Percentiles rank a stretch among this genome's conserved stretches.
Conservation (phyloP, 1,284 basidiomycete genomes). For the Ustilago esculenta region DNA sequence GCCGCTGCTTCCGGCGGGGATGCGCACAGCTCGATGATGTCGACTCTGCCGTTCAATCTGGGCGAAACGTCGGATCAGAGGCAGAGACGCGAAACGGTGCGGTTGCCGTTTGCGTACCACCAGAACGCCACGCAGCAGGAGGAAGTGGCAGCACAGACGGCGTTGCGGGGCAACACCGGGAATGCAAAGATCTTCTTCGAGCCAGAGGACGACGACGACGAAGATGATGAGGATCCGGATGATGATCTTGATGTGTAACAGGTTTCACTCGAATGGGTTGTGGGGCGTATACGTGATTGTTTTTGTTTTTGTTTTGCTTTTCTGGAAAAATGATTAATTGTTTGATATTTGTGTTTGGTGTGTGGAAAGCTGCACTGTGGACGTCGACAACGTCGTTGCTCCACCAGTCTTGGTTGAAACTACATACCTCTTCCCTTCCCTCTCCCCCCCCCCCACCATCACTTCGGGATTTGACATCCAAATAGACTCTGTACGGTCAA, state of each 20-base stretch:
- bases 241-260: conserved; percentile 59
- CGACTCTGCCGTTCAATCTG: conserved; percentile 55
- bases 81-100: conserved; percentile 48
- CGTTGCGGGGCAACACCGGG: conserved; percentile 47
- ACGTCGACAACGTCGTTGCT: no score
- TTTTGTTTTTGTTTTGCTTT: no score
- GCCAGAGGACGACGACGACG: conserved; percentile 61
- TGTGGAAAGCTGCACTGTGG: no score
- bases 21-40: conserved; percentile 37
- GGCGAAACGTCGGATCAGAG: conserved; percentile 50
- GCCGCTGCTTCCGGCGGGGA: conserved; percentile 4
- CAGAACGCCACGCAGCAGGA: conserved; percentile 11
- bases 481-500: conserved; percentile 27
- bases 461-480: no score
- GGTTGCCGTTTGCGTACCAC: conserved; percentile 56
- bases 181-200: conserved; percentile 62
- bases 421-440: no score
- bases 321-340: no score
- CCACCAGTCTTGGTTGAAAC: no score
- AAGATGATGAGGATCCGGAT: conserved; percentile 64
- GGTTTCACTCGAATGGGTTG: no score
- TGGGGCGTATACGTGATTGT: no score
- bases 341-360: no score
- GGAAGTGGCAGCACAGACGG: not conserved
- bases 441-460: no score